Base-by-base conservation (phyloP, 2,329 filamentous ascomycete species). In the Colletotrichum cordylinicola region DNA sequence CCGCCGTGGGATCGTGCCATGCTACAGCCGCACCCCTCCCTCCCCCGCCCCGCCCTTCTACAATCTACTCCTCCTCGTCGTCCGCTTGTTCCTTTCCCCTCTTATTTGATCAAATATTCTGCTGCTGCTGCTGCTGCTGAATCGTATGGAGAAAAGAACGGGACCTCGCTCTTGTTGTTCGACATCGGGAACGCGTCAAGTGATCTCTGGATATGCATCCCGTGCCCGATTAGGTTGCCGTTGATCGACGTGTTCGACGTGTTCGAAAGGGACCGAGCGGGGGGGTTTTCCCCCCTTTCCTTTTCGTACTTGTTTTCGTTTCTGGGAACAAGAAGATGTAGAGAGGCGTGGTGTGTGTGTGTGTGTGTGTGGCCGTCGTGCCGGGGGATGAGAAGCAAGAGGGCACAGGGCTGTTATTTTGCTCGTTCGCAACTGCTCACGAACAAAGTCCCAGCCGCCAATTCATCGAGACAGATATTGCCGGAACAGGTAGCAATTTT, bases 181-280 rank as follows among this genome's bases (percentile, higher is more conserved):
- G 52, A 24, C 52, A 24, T 29, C n/a, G 18, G 58, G 27, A 37
- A 13, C 37, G 37, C 61, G 68, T 67, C 55, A 66, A 74, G 61
- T 74, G 72, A 74, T 62, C 69, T 64, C 33, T 60, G 21, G 8
- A 39, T n/a, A 62, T 67, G 69, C 69, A 72, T 72, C 55, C 73
- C 56, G 52, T 43, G 27, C 69, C 62, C 55, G 69, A 58, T 62
- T 61, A 67, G 55, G 43, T 37, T 73, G 33, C 64, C 56, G 70
- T 75, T 64, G 70, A 68, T 75, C 69, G 56, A 73, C 70, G 43
- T 73, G 24, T 35, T 33, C 71, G 29, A 27, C 27, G 24, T 35
- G 33, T 21, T n/a, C 55, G 37, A 55, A 39, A 35, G 21, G 35
- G 48, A 55, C 29, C 31, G 35, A 29, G 43, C 43, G 37, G 39